Conservation (phyloP, 306 rosid genomes). For the Quercus glauca region DNA sequence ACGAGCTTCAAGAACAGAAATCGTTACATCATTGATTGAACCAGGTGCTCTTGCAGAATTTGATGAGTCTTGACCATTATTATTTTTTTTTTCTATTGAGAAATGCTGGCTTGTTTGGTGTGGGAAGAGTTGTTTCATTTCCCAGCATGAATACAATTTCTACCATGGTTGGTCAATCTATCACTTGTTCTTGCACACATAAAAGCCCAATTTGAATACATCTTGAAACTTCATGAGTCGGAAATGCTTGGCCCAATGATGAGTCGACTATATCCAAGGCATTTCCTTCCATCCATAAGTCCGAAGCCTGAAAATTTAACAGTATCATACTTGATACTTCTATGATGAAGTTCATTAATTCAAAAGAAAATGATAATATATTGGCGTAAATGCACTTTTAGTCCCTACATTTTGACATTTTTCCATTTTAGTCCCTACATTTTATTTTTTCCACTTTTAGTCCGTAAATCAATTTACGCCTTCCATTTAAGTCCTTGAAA, state of each 20-base stretch:
- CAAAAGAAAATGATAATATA: not conserved
- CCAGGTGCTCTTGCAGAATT: constrained; percentile 15
- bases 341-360: not conserved
- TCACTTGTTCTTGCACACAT: constrained; percentile 36
- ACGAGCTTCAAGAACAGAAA: constrained; percentile 28
- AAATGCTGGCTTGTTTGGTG: constrained; percentile 48
- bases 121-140: constrained; percentile 39
- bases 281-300: constrained; percentile 48
- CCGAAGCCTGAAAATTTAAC: constrained; percentile 43
- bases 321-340: not conserved
- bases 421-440: too few species aligned
- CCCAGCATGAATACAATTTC: constrained; percentile 52
- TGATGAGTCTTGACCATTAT: constrained; percentile 20
- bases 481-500: too few species aligned
- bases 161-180: constrained; percentile 46
- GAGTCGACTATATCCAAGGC: constrained; percentile 40
- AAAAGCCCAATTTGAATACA: constrained; percentile 27
- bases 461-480: too few species aligned
- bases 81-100: constrained; percentile 9
- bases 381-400: not conserved
- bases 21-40: constrained; percentile 33
- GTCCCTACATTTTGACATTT: too few species aligned
- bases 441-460: too few species aligned
- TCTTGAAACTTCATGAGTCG: constrained; percentile 18
- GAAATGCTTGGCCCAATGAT: constrained; percentile 12